Conservation (phyloP, 139 green algal genomes). For the Closterium sp. region DNA sequence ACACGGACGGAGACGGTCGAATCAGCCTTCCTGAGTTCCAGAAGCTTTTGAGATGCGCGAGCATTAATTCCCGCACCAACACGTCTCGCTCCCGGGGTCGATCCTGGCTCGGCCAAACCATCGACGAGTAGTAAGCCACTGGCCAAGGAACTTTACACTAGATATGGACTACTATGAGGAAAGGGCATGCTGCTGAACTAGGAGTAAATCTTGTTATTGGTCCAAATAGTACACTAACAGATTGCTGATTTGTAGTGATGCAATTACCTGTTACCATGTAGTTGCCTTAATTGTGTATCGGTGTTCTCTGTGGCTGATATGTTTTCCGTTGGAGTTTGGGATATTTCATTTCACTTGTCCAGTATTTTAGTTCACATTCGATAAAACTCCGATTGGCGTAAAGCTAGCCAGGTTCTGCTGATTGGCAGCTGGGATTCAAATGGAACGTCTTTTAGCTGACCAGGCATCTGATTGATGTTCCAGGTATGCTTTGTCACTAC, state of each 20-base stretch:
- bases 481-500: too few relatives aligned
- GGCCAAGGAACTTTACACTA: not conserved
- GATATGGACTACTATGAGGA: too few relatives aligned
- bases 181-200: too few relatives aligned
- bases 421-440: not conserved
- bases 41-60: conserved; percentile 38
- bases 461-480: too few relatives aligned
- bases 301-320: too few relatives aligned
- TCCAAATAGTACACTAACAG: too few relatives aligned
- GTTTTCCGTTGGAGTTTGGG: not conserved
- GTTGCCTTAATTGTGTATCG: too few relatives aligned
- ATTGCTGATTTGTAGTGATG: too few relatives aligned
- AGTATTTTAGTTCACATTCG: not conserved
- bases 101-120: not conserved
- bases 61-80: conserved; percentile 35
- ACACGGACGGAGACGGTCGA: conserved; percentile 27
- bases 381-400: not conserved
- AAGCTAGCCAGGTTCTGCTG: not conserved
- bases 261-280: too few relatives aligned
- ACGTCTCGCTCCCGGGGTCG: not conserved
- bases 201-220: too few relatives aligned
- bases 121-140: not conserved
- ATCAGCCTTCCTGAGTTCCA: conserved; percentile 47
- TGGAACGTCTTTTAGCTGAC: not conserved
- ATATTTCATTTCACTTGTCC: not conserved